Percentiles rank a stretch among this genome's conserved stretches.
Evolutionary conservation across 768 basidiomycete species (phyloP).

Genomic region (Dioszegia hungarica): DNA sequence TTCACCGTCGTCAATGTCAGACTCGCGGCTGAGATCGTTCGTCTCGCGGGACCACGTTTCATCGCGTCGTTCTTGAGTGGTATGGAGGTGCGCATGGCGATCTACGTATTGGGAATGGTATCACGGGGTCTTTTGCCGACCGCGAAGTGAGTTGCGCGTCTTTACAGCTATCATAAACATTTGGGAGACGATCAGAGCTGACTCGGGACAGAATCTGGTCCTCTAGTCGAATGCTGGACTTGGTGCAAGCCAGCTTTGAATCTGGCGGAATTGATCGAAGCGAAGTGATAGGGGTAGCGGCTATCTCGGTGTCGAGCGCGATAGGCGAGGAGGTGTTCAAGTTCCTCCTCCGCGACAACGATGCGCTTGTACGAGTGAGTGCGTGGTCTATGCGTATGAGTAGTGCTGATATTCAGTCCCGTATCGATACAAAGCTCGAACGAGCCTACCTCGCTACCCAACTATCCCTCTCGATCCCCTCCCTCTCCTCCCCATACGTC

Average conservation of each 20-base stretch:
- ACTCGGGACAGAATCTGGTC: constrained; percentile 17
- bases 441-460: constrained; percentile 20
- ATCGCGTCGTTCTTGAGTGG: constrained; percentile 13
- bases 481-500: constrained; percentile 18
- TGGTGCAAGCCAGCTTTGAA: constrained; percentile 25
- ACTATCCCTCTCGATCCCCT: constrained; percentile 33
- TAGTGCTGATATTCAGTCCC: no score
- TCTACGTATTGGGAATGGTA: constrained; percentile 14
- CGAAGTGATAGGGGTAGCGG: constrained; percentile 15
- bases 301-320: neutral
- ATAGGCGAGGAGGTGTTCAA: constrained; percentile 9
- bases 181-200: no score
- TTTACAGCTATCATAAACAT: no score
- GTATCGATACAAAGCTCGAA: no score
- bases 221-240: constrained; percentile 20
- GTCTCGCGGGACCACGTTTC: constrained; percentile 12
- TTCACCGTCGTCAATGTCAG: constrained; percentile 16
- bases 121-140: constrained; percentile 25
- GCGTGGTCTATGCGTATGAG: no score
- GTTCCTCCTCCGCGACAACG: constrained; percentile 16
- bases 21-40: constrained; percentile 16
- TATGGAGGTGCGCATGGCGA: constrained; percentile 5
- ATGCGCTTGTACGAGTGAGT: no score
- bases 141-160: constrained; percentile 7
- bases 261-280: neutral